Base-by-base conservation (phyloP, 345 rosid genomes). In the Tarenaya hassleriana region DNA sequence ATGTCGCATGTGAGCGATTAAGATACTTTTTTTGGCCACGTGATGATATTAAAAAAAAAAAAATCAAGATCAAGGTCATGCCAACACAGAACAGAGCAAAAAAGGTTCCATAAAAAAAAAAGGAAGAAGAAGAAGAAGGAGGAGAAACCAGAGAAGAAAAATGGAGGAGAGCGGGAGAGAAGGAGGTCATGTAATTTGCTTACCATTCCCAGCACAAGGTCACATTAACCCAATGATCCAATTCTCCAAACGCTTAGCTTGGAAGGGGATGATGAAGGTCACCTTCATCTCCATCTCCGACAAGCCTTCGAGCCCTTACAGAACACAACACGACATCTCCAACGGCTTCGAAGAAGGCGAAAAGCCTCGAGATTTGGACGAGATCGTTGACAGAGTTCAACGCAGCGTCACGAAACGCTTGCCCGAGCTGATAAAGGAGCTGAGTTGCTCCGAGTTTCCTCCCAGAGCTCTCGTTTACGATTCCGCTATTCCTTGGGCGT, bases 211-310 rank as follows among this genome's bases (percentile, higher is more conserved):
- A 4, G 55, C 16, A 7, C 88, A 78, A 66, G 82, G 88, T 47
- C 84, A 78, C 75, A 35, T 81, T 19, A 78, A 72, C 50, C 88
- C 88, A 16, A 47, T 76, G 69, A 59, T 75, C 20, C 80, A 82
- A n/a, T 76, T 78, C 70, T 76, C 72, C 58, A 76, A 76, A 49
- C 75, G 77, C 32, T 63, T 82, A 48, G 80, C 63, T 35, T 69
- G 73, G 2, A 76, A 78, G 51, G 79, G 84, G 47, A 63, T 71
- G 10, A 63, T 71, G 10, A 74, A 62, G 14, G 56, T 67, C 50
- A 78, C 79, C 16, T 44, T 74, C 5, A 16, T 73, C 61, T 31
- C 63, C 39, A 70, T 73, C 61, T 62, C 70, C 19, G 50, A 16
- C 53, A 61, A 55, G 11, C 55, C 67, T 42, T 42, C 67, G 29